A percentile compares a stretch with the other conserved stretches of the same genome.
These are phyloP conservation scores for Cryptococcus sp. DNA, from an alignment of 1,284 basidiomycete species.

Conservation along the genomic window DNA sequence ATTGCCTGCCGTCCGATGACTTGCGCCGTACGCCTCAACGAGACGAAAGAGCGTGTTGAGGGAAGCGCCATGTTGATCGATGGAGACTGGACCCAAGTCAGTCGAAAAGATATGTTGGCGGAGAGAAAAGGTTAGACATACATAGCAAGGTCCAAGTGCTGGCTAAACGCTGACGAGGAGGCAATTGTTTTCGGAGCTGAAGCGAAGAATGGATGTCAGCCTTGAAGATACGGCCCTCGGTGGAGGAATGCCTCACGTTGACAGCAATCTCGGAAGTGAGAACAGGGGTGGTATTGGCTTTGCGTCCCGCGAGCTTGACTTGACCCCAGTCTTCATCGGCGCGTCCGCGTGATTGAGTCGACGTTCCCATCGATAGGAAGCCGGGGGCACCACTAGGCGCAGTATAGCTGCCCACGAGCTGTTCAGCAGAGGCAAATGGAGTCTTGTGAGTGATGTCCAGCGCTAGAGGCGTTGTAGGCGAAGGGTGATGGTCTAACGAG, in stretches of 20 bases:
- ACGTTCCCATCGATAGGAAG: slow-evolving; percentile 53
- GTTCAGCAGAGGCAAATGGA: slow-evolving; percentile 41
- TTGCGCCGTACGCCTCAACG: slow-evolving; percentile 55
- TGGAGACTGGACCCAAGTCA: slow-evolving; percentile 59
- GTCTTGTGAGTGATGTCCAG: slow-evolving; percentile 47
- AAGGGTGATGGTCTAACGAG: slow-evolving; percentile 3
- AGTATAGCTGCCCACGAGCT: slow-evolving; percentile 54
- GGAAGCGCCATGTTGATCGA: slow-evolving; percentile 94
- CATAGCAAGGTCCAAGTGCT: slow-evolving; percentile 84
- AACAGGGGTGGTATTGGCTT: slow-evolving; percentile 61
- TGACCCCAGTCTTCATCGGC: slow-evolving; percentile 44
- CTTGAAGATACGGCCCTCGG: too few species aligned
- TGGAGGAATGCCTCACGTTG: slow-evolving; percentile 56
- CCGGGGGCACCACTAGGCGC: slow-evolving; percentile 77
- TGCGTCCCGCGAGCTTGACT: slow-evolving; percentile 58
- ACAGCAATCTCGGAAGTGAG: slow-evolving; percentile 62
- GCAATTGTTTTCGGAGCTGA: slow-evolving; percentile 71
- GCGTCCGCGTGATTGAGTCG: slow-evolving; percentile 50
- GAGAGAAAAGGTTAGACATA: slow-evolving; percentile 20
- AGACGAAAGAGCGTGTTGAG: slow-evolving; percentile 79
- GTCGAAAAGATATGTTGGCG: slow-evolving; percentile 4
- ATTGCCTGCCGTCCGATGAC: slow-evolving; percentile 55
- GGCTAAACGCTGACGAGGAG: slow-evolving; percentile 76
- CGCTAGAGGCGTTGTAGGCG: slow-evolving; percentile 31
- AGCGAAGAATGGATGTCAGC: neutral